Conservation (phyloP, 805 yeast species). For the Jamesozyma gamospora region DNA sequence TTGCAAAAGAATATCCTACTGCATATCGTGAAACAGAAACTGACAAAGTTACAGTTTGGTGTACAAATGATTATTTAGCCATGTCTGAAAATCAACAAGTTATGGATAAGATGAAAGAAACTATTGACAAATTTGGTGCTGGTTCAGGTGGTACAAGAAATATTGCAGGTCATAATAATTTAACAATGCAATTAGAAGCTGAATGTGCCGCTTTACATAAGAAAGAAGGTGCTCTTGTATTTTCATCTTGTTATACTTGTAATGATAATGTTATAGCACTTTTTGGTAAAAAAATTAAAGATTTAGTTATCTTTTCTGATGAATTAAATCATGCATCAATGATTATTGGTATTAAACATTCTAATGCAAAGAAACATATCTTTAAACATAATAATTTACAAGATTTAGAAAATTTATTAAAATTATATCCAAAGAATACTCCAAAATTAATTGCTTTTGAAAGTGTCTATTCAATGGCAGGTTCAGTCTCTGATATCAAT, state of each 20-base stretch:
- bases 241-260: constrained; percentile 92
- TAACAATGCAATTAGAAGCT: constrained; percentile 79
- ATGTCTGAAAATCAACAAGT: constrained; percentile 79
- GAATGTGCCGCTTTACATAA: constrained; percentile 85
- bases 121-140: constrained; percentile 84
- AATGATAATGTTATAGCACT: constrained; percentile 90
- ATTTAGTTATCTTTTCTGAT: constrained; percentile 86
- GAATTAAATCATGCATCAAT: constrained; percentile 93
- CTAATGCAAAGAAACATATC: constrained; percentile 77
- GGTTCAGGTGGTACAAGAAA: constrained; percentile 99
- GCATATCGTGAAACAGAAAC: constrained; percentile 72
- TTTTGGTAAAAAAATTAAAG: constrained; percentile 82
- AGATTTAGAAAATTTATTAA: constrained; percentile 72
- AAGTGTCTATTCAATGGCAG: constrained; percentile 97
- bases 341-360: constrained; percentile 92
- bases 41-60: constrained; percentile 96
- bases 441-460: constrained; percentile 97
- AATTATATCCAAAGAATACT: constrained; percentile 69
- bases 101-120: constrained; percentile 61
- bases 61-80: constrained; percentile 95
- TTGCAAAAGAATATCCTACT: constrained; percentile 85
- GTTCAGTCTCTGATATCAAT: constrained; percentile 90
- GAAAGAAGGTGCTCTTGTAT: constrained; percentile 90
- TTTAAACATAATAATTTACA: constrained; percentile 83
- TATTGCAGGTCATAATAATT: constrained; percentile 93